phyloP scores from a whole-genome alignment of 768 basidiomycete species.

The Lactarius quietus region DNA sequence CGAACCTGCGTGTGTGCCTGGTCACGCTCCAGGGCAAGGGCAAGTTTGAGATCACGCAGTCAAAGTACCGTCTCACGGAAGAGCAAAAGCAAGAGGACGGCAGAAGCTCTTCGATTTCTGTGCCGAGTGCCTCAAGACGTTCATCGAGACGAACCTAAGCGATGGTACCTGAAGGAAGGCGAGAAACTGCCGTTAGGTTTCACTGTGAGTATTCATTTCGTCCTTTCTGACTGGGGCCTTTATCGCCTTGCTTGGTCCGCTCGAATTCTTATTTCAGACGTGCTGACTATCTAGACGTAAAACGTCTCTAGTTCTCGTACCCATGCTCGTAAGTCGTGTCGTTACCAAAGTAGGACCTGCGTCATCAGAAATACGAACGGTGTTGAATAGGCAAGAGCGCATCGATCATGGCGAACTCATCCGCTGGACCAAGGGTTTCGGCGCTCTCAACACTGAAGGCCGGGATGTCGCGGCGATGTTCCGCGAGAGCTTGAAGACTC shows the following conservation, averaged over 20 bases:
- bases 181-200: slow-evolving; percentile 82
- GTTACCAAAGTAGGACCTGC: slow-evolving; percentile 11
- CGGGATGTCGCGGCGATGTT: slow-evolving; percentile 94
- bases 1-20: slow-evolving; percentile 97
- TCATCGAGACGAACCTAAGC: slow-evolving; percentile 71
- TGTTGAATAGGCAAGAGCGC: slow-evolving; percentile 63
- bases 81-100: slow-evolving; percentile 98
- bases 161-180: slow-evolving; percentile 49
- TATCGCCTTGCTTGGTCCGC: slow-evolving; percentile 16
- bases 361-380: not conserved
- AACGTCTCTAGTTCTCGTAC: slow-evolving; percentile 74
- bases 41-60: slow-evolving; percentile 96
- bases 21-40: slow-evolving; percentile 89
- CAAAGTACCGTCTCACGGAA: slow-evolving; percentile 94
- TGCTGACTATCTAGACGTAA: slow-evolving; percentile 22
- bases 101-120: slow-evolving; percentile 97
- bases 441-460: slow-evolving; percentile 87
- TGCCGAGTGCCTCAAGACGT: slow-evolving; percentile 87
- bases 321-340: slow-evolving; percentile 72
- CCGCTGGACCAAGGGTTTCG: slow-evolving; percentile 99
- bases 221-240: slow-evolving; percentile 16
- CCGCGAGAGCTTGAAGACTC: slow-evolving; percentile 69
- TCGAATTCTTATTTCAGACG: slow-evolving; percentile 5
- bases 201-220: slow-evolving; percentile 66
- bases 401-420: slow-evolving; percentile 95